Evolutionary conservation across 306 rosid genomes (phyloP).

Genomic region (Astragalus membranaceus): DNA sequence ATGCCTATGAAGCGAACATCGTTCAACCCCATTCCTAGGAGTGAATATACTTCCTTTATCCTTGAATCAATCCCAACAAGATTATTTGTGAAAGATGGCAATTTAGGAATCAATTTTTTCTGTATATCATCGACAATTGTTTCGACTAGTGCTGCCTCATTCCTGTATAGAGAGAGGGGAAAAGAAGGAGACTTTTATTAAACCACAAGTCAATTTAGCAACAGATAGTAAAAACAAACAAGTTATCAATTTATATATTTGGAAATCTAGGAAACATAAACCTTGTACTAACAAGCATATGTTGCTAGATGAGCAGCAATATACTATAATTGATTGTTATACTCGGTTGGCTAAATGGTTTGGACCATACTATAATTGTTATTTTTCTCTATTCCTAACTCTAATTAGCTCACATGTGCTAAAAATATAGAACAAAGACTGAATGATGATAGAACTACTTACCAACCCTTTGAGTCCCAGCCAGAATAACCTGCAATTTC

Average conservation of each 20-base stretch:
- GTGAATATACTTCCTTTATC: slow-evolving; percentile 11
- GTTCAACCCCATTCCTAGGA: neutral
- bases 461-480: slow-evolving; percentile 26
- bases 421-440: neutral
- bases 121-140: slow-evolving; percentile 4
- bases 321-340: too few relatives aligned
- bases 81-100: neutral
- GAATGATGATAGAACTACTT: neutral
- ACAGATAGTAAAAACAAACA: neutral
- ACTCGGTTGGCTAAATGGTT: too few relatives aligned
- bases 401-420: neutral
- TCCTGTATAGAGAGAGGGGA: neutral
- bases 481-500: slow-evolving; percentile 27
- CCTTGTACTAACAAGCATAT: neutral
- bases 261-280: neutral
- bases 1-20: slow-evolving; percentile 34
- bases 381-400: too few relatives aligned
- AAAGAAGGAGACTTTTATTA: neutral
- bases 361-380: too few relatives aligned
- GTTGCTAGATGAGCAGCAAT: too few relatives aligned
- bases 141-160: slow-evolving; percentile 24
- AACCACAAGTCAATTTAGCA: neutral
- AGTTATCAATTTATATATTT: neutral
- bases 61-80: slow-evolving; percentile 29
- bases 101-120: slow-evolving; percentile 3